A percentile compares a stretch with the other conserved stretches of the same genome.
These are phyloP conservation scores for Madurella mycetomatis DNA, from an alignment of 2,329 filamentous ascomycete species.

Conservation along the genomic window DNA sequence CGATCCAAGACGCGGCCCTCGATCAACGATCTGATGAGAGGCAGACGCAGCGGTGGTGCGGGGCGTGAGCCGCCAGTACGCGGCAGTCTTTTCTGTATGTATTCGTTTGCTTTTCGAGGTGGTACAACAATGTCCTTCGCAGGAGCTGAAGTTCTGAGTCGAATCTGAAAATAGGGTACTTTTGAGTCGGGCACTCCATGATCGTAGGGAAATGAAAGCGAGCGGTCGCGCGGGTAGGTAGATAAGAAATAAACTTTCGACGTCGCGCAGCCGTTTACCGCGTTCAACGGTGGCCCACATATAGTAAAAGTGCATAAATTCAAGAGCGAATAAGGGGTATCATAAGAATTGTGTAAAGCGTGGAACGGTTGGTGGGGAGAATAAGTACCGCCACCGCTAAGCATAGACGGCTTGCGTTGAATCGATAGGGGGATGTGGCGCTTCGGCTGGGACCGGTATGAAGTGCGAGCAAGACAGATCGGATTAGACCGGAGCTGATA, in stretches of 20 bases:
- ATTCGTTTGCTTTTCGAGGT: neutral
- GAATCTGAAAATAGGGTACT: too few species aligned
- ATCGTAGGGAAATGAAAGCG: too few species aligned
- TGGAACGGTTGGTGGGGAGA: neutral
- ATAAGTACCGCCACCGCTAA: too few species aligned
- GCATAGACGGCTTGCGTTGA: too few species aligned
- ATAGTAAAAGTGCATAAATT: neutral
- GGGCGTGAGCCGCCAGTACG: constrained; percentile 2
- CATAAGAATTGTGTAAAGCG: neutral
- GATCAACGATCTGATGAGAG: too few species aligned
- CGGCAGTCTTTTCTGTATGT: neutral
- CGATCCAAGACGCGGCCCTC: too few species aligned
- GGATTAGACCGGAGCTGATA: constrained; percentile 16
- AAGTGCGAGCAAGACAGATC: neutral
- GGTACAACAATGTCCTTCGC: neutral
- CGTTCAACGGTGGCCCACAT: too few species aligned
- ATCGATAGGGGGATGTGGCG: neutral
- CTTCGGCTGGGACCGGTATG: neutral
- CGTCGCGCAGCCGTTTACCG: neutral
- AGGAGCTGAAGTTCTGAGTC: neutral
- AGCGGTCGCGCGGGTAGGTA: neutral
- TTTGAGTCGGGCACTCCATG: too few species aligned
- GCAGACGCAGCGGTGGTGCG: too few species aligned
- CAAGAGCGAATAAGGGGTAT: neutral
- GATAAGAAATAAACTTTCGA: neutral